Base-by-base conservation (phyloP, 2,329 filamentous ascomycete species). In the Venturia aucupariae region DNA sequence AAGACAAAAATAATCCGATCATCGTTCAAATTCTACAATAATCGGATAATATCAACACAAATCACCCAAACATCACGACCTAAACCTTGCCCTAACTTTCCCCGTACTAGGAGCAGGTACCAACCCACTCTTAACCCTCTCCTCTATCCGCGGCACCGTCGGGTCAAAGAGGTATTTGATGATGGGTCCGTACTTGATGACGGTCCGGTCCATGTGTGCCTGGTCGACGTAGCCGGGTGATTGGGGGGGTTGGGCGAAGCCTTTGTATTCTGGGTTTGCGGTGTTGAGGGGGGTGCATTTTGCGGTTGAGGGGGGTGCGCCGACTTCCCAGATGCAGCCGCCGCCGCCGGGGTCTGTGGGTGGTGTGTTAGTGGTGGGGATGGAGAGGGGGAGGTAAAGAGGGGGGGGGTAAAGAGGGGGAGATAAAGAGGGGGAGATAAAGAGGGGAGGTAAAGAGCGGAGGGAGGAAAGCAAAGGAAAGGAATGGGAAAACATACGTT, bases 221-320 rank as follows among this genome's bases (percentile, higher is more conserved):
- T 59, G 54, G 13, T 59, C 54, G 10, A 59, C 32, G 27, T 57
- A 57, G n/a, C 27, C 54, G 17, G 54, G 54, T 57, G 54, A 57
- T 30, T 57, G 54, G 3, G 27, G 27, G 32, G 54, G 54, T 27
- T 57, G 54, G 2, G 54, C 54, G 27, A 57, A 57, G 24, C 54
- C 54, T 19, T 32, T 38, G 24, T 57, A 57, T 57, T 57, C 54
- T 5, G 27, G 27, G 54, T 57, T 57, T 15, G 54, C 54, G 54
- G 54, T 57, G 54, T 57, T 57, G 27, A 57, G 32, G 13, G 54
- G 15, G 19, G 54, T 57, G 54, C 54, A 57, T 30, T 24, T 27
- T 19, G 54, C 54, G 4, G 54, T 57, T 27, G 3, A 5, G 27
- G 54, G 54, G 13, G 3, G 4, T 4, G 54, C 54, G 54, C 54